A percentile compares a stretch with the other conserved stretches of the same genome.
These are phyloP conservation scores for Populus hybrid DNA, from an alignment of 441 rosid species.

Conservation along the genomic window DNA sequence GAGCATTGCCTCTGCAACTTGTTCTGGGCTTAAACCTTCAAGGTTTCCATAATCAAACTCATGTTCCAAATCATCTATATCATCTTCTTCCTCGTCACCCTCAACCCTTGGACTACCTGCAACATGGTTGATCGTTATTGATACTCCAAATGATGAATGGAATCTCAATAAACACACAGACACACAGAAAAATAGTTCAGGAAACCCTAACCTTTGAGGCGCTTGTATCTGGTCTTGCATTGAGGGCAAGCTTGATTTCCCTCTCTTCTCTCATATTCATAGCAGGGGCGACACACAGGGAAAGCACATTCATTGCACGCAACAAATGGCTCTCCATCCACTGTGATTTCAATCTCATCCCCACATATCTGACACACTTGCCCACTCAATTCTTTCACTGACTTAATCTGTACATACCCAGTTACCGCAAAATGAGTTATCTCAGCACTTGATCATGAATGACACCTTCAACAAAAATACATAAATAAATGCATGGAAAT, in stretches of 20 bases:
- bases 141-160: not conserved
- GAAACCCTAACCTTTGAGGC: slow-evolving; percentile 51
- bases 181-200: slow-evolving; percentile 84
- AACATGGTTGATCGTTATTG: slow-evolving; percentile 9
- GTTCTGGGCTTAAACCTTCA: slow-evolving; percentile 41
- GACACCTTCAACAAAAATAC: not conserved
- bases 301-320: slow-evolving; percentile 92
- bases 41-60: slow-evolving; percentile 52
- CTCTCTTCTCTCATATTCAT: slow-evolving; percentile 81
- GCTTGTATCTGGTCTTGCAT: slow-evolving; percentile 78
- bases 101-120: slow-evolving; percentile 77
- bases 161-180: not conserved
- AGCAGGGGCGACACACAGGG: slow-evolving; percentile 80
- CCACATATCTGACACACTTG: slow-evolving; percentile 34
- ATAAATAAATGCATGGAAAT: not conserved
- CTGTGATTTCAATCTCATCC: slow-evolving; percentile 64
- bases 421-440: slow-evolving; percentile 5
- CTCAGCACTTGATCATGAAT: slow-evolving; percentile 14
- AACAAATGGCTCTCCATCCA: slow-evolving; percentile 72
- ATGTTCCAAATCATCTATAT: slow-evolving; percentile 64
- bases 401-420: slow-evolving; percentile 56
- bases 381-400: slow-evolving; percentile 64
- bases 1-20: slow-evolving; percentile 44
- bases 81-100: slow-evolving; percentile 86
- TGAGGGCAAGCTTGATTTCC: slow-evolving; percentile 84